These are phyloP conservation scores for Colletotrichum tanaceti DNA, from an alignment of 2,329 filamentous ascomycete species.

Conservation along the genomic window DNA sequence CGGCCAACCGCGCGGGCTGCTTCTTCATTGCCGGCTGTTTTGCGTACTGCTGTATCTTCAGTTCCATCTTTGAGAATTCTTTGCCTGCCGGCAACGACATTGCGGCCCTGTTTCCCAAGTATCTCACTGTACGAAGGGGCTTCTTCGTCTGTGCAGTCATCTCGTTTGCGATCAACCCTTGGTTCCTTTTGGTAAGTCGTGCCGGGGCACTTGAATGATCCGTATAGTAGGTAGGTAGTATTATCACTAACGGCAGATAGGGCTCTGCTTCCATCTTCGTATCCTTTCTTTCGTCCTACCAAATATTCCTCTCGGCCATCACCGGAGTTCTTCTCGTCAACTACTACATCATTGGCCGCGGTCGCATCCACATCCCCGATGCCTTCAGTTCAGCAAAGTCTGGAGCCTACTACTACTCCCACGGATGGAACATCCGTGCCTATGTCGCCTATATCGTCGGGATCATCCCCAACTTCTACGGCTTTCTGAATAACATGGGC, in stretches of 20 bases:
- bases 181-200: slow-evolving; percentile 53
- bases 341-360: slow-evolving; percentile 50
- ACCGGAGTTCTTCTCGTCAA: slow-evolving; percentile 54
- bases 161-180: slow-evolving; percentile 53
- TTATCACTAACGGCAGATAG: slow-evolving; percentile 46
- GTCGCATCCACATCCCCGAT: slow-evolving; percentile 52
- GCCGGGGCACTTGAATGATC: slow-evolving; percentile 50
- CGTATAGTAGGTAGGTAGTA: too few relatives aligned
- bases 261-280: slow-evolving; percentile 52
- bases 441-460: slow-evolving; percentile 47
- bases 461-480: slow-evolving; percentile 55
- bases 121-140: slow-evolving; percentile 53
- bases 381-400: slow-evolving; percentile 31
- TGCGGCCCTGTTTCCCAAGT: slow-evolving; percentile 52
- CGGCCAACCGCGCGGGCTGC: slow-evolving; percentile 51
- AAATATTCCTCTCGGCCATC: slow-evolving; percentile 54
- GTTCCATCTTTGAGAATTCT: slow-evolving; percentile 57
- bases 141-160: slow-evolving; percentile 53
- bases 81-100: slow-evolving; percentile 56
- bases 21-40: slow-evolving; percentile 57
- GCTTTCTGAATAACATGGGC: slow-evolving; percentile 56
- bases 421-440: slow-evolving; percentile 35
- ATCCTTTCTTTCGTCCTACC: slow-evolving; percentile 52
- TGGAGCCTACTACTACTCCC: slow-evolving; percentile 32
- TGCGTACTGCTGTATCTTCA: slow-evolving; percentile 56